Evolutionary conservation across 768 basidiomycete genomes (phyloP).

Genomic region (Stropharia rugosoannulata): DNA sequence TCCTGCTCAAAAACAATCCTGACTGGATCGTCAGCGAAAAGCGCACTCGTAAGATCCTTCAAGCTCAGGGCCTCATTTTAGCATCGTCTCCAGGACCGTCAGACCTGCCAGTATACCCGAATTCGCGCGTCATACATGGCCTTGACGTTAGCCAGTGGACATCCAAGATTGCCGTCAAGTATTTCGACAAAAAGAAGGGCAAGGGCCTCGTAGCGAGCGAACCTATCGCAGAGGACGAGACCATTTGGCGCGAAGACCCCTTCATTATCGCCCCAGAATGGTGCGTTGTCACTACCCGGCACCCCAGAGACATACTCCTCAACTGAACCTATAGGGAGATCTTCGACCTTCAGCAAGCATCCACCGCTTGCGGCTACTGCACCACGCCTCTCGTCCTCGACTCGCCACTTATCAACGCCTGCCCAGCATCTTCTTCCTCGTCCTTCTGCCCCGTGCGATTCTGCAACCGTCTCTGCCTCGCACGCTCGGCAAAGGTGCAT

Average conservation of each 20-base stretch:
- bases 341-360: slow-evolving; percentile 61
- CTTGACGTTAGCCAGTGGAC: slow-evolving; percentile 67
- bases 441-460: slow-evolving; percentile 64
- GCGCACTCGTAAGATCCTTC: slow-evolving; percentile 70
- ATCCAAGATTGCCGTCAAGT: slow-evolving; percentile 59
- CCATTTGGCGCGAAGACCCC: slow-evolving; percentile 85
- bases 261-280: slow-evolving; percentile 82
- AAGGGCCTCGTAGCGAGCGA: slow-evolving; percentile 80
- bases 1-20: slow-evolving; percentile 57
- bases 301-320: not conserved
- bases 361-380: slow-evolving; percentile 70
- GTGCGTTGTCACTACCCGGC: slow-evolving; percentile 32
- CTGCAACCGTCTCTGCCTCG: slow-evolving; percentile 77
- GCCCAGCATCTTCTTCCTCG: slow-evolving; percentile 42
- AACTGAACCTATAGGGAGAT: slow-evolving; percentile 58
- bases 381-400: slow-evolving; percentile 58
- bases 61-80: slow-evolving; percentile 51
- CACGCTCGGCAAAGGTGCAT: slow-evolving; percentile 63
- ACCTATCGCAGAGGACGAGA: slow-evolving; percentile 66
- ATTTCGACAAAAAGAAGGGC: slow-evolving; percentile 71
- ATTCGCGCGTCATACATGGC: slow-evolving; percentile 61
- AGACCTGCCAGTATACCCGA: slow-evolving; percentile 42
- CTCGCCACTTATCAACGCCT: slow-evolving; percentile 48
- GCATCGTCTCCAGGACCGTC: slow-evolving; percentile 14
- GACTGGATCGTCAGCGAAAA: slow-evolving; percentile 86